phyloP scores from a whole-genome alignment of 257 asterid genomes.

The Nicotiana paniculata region DNA sequence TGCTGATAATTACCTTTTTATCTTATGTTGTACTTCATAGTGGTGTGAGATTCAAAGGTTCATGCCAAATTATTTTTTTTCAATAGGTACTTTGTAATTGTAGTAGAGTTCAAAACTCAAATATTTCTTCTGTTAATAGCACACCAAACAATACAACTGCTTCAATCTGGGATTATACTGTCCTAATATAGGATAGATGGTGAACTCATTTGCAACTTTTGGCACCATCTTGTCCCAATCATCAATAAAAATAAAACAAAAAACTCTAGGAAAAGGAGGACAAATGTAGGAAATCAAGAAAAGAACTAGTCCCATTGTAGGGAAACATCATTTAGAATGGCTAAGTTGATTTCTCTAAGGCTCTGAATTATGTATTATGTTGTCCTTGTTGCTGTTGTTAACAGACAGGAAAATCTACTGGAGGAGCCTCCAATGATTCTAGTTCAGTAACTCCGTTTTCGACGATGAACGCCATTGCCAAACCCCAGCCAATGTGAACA shows the following conservation, averaged over 20 bases:
- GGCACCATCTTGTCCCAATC: constrained; percentile 15
- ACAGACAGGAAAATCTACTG: constrained; percentile 62
- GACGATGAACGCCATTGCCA: constrained; percentile 76
- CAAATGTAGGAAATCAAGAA: neutral
- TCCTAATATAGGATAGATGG: neutral
- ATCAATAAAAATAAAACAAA: neutral
- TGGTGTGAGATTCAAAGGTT: no score
- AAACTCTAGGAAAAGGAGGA: constrained; percentile 1
- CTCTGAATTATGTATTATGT: neutral
- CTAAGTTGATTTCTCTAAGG: constrained; percentile 7
- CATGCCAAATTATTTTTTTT: no score
- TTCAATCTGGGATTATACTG: constrained; percentile 3
- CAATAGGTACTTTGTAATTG: no score
- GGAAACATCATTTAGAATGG: constrained; percentile 3
- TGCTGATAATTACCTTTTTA: no score
- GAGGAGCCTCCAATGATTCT: constrained; percentile 54
- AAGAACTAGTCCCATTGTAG: constrained; percentile 13
- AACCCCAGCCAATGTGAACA: constrained; percentile 75
- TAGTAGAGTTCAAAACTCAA: constrained; percentile 8
- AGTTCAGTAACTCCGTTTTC: constrained; percentile 59
- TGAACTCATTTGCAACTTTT: constrained; percentile 9
- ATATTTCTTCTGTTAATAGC: constrained; percentile 12
- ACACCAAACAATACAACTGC: constrained; percentile 16
- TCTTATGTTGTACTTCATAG: no score
- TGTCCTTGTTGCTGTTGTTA: neutral